These are phyloP conservation scores for Pythium rhizo-oryzae DNA, from an alignment of 352 stramenopile species.

Conservation along the genomic window DNA sequence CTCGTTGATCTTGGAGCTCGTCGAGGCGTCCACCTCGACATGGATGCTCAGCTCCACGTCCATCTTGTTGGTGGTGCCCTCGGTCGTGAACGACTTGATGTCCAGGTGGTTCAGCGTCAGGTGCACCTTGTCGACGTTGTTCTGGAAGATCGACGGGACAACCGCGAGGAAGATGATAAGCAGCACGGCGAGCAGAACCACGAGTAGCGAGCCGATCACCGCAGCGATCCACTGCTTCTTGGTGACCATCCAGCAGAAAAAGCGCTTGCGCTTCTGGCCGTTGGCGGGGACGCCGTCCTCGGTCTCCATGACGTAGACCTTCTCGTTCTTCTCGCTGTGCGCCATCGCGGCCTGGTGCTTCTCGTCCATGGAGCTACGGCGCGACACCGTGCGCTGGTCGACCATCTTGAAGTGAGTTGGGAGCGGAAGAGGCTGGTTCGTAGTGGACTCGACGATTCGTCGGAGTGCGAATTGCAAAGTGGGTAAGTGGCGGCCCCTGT, in stretches of 20 bases:
- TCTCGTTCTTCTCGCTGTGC: neutral
- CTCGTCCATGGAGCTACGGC: neutral
- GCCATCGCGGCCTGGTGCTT: neutral
- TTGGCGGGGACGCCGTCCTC: neutral
- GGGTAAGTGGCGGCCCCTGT: too few relatives aligned
- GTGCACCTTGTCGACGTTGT: slow-evolving; percentile 24
- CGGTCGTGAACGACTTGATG: slow-evolving; percentile 16
- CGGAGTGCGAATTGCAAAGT: too few relatives aligned
- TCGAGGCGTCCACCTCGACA: slow-evolving; percentile 13
- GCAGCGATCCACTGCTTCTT: slow-evolving; percentile 22
- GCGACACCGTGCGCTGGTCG: neutral
- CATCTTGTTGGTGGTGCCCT: slow-evolving; percentile 10
- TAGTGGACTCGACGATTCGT: too few relatives aligned
- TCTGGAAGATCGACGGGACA: slow-evolving; percentile 18
- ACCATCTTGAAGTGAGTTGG: too few relatives aligned
- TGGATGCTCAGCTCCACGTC: slow-evolving; percentile 28
- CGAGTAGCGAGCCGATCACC: slow-evolving; percentile 7
- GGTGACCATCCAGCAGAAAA: slow-evolving; percentile 24
- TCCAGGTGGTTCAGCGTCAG: slow-evolving; percentile 27
- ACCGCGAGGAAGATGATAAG: slow-evolving; percentile 24
- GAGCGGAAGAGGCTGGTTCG: too few relatives aligned
- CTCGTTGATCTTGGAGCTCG: slow-evolving; percentile 13
- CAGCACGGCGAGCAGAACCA: slow-evolving; percentile 16
- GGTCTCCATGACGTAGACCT: slow-evolving; percentile 11
- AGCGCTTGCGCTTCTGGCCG: slow-evolving; percentile 7